A percentile compares a stretch with the other conserved stretches of the same genome.
These are phyloP conservation scores for Gastrolobium villosum DNA, from an alignment of 306 rosid genomes.

Conservation along the genomic window DNA sequence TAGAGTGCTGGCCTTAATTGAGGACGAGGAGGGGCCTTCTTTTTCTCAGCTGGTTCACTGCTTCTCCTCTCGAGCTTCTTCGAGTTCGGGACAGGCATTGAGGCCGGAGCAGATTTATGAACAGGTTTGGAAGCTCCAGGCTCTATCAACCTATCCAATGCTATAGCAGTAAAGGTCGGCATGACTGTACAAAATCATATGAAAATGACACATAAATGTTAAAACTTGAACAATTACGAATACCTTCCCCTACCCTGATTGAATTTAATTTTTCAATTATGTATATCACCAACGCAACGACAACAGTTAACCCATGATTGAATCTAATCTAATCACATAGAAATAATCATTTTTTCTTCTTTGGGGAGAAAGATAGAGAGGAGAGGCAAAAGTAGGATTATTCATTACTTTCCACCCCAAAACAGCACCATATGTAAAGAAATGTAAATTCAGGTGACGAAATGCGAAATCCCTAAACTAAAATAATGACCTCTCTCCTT, in stretches of 20 bases:
- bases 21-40: conserved; percentile 67
- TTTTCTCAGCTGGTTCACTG: conserved; percentile 49
- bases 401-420: background rate
- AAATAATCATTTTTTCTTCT: background rate
- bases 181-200: conserved; percentile 64
- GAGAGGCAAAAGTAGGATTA: background rate
- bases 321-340: background rate
- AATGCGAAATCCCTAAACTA: conserved; percentile 39
- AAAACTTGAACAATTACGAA: conserved; percentile 20
- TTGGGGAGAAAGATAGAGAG: background rate
- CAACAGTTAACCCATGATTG: background rate
- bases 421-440: background rate
- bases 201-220: conserved; percentile 42
- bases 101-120: conserved; percentile 61
- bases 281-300: conserved; percentile 8
- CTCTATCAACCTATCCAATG: conserved; percentile 90
- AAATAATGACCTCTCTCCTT: background rate
- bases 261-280: background rate
- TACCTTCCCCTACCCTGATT: background rate
- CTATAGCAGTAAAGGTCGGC: conserved; percentile 90
- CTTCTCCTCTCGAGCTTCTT: conserved; percentile 68
- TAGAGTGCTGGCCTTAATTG: conserved; percentile 88
- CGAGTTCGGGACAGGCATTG: conserved; percentile 61
- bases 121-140: conserved; percentile 77
- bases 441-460: conserved; percentile 3